Evolutionary conservation across 2,329 filamentous ascomycete species (phyloP).

Genomic region (Xylariaceae sp.): DNA sequence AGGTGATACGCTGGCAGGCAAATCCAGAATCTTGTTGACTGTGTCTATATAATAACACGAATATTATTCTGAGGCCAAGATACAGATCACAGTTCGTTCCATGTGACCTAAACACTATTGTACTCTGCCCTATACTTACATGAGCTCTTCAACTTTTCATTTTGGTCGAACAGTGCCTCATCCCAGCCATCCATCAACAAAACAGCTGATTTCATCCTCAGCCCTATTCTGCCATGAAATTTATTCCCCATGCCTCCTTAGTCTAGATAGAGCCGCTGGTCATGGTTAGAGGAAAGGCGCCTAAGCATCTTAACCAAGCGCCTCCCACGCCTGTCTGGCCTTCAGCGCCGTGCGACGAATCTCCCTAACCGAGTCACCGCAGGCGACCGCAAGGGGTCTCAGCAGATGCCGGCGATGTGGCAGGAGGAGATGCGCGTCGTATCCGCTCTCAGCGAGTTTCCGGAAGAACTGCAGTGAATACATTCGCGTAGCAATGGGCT

Average conservation of each 20-base stretch:
- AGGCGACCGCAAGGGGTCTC: conserved; percentile 55
- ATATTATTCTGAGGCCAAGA: background rate
- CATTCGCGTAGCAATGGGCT: conserved; percentile 49
- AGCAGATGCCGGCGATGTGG: conserved; percentile 52
- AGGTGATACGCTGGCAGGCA: background rate
- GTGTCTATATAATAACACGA: background rate
- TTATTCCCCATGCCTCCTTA: too few relatives aligned
- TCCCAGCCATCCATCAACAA: background rate
- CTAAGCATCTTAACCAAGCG: conserved; percentile 3
- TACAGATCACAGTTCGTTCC: background rate
- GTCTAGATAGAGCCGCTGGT: background rate
- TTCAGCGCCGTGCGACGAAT: conserved; percentile 56
- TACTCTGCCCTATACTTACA: background rate
- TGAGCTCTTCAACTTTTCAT: background rate
- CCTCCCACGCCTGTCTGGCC: conserved; percentile 56
- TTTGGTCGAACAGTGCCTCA: background rate
- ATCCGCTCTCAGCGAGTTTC: conserved; percentile 51
- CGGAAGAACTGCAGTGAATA: conserved; percentile 55
- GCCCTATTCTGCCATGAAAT: too few relatives aligned
- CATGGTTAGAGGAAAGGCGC: background rate
- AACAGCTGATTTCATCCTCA: too few relatives aligned
- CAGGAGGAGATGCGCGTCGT: conserved; percentile 54
- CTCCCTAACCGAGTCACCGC: conserved; percentile 60
- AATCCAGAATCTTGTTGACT: background rate
- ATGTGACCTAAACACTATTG: background rate